Evolutionary conservation across 805 yeast genomes (phyloP), one percentile per base, ranked within the genome.

Genomic region (Scheffersomyces coipomensis): DNA sequence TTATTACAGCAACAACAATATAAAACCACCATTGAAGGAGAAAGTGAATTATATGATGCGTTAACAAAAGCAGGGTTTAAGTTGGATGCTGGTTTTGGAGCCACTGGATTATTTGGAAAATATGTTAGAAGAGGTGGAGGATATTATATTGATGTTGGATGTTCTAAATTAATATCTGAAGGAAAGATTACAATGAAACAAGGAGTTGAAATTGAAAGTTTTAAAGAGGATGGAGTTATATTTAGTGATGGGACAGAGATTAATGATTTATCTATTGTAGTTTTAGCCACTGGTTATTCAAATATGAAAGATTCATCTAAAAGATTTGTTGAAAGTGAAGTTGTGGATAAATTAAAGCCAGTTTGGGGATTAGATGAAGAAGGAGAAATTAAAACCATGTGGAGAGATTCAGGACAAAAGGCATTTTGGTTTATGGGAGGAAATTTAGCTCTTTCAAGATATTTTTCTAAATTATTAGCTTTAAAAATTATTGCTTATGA

Each of bases 131-230:
- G 68, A 47, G 73, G 72, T 23, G 74, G 76, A 1, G 77, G 77
- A 31, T 71, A 70, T 48, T 71, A 71, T 47, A 67, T 66, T 40
- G 75, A 71, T 44, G 74, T 68, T 33, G 77, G 77, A 7, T 61
- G 68, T 42, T 66, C 74, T 24, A 58, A 56, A 29, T 49, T 64
- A 41, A 66, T 71, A 40, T 53, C 57, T 29, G 64, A 66, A 10
- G 72, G 68, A 12, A 64, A 65, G 42, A 62, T 71, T 41, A 51
- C 55, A 22, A 51, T 71, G 34, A 60, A 66, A 51, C 57, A 60
- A 34, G 68, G 71, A 6, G 55, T 47, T 33, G 48, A 50, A 15
- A 60, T 71, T 26, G 58, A 58, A 31, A 46, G 55, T 31, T 68
- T 71, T 51, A 52, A 57, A 12, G 69, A 62, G 42, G 49, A 53